A percentile compares a stretch with the other conserved stretches of the same genome.
Evolutionary conservation across 306 rosid species (phyloP).

Genomic region (Herpetospermum pedunculosum): DNA sequence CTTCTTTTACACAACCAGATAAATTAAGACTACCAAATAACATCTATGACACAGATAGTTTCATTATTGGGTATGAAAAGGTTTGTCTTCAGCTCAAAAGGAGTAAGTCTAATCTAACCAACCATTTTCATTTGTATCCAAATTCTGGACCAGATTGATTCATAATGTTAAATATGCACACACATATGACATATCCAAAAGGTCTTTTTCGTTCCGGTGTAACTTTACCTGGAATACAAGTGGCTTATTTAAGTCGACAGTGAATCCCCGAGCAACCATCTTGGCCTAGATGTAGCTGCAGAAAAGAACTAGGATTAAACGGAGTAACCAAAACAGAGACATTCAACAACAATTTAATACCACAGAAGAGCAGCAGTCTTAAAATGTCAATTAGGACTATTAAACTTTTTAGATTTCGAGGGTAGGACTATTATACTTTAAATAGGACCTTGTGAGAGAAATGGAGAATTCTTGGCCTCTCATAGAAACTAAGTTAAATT

Average conservation of each 20-base stretch:
- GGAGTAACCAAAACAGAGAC: not conserved
- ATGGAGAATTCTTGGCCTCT: not conserved
- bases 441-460: not conserved
- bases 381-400: not conserved
- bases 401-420: too few species aligned
- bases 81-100: not conserved
- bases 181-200: too few species aligned
- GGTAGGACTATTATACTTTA: too few species aligned
- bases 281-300: not conserved
- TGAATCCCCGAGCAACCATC: slow-evolving; percentile 12
- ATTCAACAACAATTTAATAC: not conserved
- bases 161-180: not conserved
- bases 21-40: not conserved
- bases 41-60: not conserved
- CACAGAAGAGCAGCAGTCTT: not conserved
- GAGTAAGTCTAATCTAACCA: not conserved
- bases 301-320: not conserved
- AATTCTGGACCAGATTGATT: not conserved
- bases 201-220: not conserved
- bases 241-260: slow-evolving; percentile 12
- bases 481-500: too few species aligned
- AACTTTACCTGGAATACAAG: slow-evolving; percentile 16
- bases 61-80: not conserved
- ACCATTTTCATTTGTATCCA: not conserved
- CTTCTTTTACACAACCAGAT: not conserved